Evolutionary conservation across 2,329 filamentous ascomycete species (phyloP).

Genomic region (Zopfia rhizophila): DNA sequence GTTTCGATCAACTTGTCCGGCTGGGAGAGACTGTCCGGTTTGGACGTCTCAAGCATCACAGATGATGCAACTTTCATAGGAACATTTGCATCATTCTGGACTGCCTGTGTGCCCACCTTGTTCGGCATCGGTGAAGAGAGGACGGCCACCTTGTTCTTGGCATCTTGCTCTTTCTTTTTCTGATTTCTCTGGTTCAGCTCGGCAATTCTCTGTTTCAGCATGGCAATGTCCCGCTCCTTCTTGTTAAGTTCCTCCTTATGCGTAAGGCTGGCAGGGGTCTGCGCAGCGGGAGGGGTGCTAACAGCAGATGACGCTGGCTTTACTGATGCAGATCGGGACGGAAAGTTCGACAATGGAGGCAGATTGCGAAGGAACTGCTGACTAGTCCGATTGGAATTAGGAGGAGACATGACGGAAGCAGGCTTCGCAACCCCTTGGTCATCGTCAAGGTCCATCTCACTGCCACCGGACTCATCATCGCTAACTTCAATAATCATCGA

Average conservation of each 20-base stretch:
- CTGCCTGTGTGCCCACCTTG: not conserved
- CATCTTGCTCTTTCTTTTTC: constrained; percentile 3
- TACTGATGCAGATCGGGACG: constrained; percentile 35
- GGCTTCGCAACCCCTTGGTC: constrained; percentile 58
- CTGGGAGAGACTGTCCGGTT: not conserved
- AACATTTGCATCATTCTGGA: not conserved
- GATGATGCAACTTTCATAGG: not conserved
- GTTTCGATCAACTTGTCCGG: not conserved
- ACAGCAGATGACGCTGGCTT: constrained; percentile 36
- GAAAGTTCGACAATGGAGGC: constrained; percentile 33
- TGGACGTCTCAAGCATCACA: not conserved
- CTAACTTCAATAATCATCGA: constrained; percentile 86
- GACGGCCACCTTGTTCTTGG: not conserved
- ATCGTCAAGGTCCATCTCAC: constrained; percentile 72
- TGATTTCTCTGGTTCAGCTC: constrained; percentile 50
- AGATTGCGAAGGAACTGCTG: constrained; percentile 27
- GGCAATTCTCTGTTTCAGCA: constrained; percentile 61
- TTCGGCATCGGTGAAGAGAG: not conserved
- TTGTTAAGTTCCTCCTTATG: constrained; percentile 56
- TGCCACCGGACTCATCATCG: constrained; percentile 72
- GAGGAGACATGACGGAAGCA: not conserved
- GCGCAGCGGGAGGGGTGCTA: constrained; percentile 46
- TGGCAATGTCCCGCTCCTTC: constrained; percentile 61
- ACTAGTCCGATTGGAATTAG: not conserved
- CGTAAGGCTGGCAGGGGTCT: constrained; percentile 48